Evolutionary conservation across 345 rosid genomes (phyloP).

Genomic region (Brassica incana): DNA sequence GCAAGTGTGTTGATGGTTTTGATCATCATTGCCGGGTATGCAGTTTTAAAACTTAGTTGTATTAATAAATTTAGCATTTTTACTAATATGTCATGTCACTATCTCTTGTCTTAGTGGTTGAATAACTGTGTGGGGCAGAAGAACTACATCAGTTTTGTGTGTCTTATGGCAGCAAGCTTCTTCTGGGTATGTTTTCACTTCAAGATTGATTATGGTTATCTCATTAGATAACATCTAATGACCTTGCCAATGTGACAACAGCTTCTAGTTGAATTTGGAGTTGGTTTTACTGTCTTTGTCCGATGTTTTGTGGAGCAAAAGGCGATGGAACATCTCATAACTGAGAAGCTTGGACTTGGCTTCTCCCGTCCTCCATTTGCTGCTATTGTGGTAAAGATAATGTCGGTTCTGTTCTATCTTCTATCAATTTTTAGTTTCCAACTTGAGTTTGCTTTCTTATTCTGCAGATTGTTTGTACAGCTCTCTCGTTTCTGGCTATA

Average conservation of each 20-base stretch:
- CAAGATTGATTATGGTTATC: neutral
- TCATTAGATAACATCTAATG: neutral
- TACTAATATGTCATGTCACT: conserved; percentile 7
- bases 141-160: conserved; percentile 83
- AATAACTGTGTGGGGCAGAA: conserved; percentile 93
- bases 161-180: conserved; percentile 86
- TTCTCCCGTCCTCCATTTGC: conserved; percentile 81
- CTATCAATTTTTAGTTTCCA: neutral
- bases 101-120: conserved; percentile 70
- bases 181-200: conserved; percentile 58
- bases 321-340: conserved; percentile 70
- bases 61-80: neutral
- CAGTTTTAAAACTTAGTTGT: neutral
- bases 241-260: conserved; percentile 33
- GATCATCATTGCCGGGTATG: conserved; percentile 98
- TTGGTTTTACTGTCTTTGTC: conserved; percentile 82
- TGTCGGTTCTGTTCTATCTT: neutral
- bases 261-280: conserved; percentile 87
- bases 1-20: conserved; percentile 94
- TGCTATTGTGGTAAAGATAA: conserved; percentile 59
- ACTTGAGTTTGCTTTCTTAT: neutral
- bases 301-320: conserved; percentile 77
- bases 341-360: conserved; percentile 78
- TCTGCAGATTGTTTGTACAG: conserved; percentile 75
- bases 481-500: conserved; percentile 75